A percentile compares a stretch with the other conserved stretches of the same genome.
Evolutionary conservation across 2,329 filamentous ascomycete species (phyloP).

Genomic region (Aspergillus sp.): DNA sequence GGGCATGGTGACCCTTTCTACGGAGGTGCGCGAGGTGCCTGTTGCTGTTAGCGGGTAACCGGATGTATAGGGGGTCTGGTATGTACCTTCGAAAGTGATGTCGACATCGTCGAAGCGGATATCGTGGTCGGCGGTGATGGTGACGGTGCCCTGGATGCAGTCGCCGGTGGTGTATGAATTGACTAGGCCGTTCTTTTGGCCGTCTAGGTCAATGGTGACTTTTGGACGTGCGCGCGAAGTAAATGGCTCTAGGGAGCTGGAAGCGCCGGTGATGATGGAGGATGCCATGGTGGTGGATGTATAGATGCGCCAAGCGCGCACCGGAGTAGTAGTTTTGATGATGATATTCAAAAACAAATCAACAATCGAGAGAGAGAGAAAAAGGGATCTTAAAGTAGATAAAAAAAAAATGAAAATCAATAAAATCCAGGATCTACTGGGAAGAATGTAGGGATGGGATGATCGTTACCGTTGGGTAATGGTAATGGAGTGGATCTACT

Average conservation of each 20-base stretch:
- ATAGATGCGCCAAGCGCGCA: conserved; percentile 3
- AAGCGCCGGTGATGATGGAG: conserved; percentile 25
- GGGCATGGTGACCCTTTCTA: conserved; percentile 55
- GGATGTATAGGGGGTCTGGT: too few relatives aligned
- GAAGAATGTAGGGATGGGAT: conserved; percentile 14
- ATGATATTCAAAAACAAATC: not conserved
- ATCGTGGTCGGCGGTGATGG: conserved; percentile 50
- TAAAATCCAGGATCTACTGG: not conserved
- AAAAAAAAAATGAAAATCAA: not conserved
- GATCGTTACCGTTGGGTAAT: conserved; percentile 18
- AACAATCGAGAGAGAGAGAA: too few relatives aligned
- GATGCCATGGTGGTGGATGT: conserved; percentile 14
- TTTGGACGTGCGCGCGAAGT: conserved; percentile 28
- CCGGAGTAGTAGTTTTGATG: too few relatives aligned
- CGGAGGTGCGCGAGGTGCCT: conserved; percentile 52
- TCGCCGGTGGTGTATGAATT: conserved; percentile 58
- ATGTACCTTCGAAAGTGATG: conserved; percentile 55
- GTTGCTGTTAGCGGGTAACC: not conserved
- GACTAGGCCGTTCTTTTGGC: conserved; percentile 35
- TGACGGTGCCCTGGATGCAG: conserved; percentile 53
- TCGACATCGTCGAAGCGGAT: conserved; percentile 57
- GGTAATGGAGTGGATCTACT: conserved; percentile 12
- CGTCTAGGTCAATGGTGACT: conserved; percentile 27
- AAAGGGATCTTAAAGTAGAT: not conserved
- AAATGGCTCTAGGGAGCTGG: conserved; percentile 26